A percentile compares a stretch with the other conserved stretches of the same genome.
Conservation (phyloP, 176 grass and related monocot species). For the Cocos nucifera region DNA sequence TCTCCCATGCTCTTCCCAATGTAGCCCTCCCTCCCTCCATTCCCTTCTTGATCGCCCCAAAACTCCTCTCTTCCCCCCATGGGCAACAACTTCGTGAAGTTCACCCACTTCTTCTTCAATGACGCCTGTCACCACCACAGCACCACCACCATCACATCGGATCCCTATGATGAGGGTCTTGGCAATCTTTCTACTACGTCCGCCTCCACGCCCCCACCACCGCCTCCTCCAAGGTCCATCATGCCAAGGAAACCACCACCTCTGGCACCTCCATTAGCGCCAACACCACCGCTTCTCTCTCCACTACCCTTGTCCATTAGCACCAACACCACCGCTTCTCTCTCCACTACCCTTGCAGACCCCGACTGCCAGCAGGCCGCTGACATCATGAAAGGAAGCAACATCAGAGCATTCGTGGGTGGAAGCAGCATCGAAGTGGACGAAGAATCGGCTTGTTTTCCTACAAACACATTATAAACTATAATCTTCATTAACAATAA, state of each 20-base stretch:
- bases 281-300: slow-evolving; percentile 70
- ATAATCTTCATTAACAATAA: no score
- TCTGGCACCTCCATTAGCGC: slow-evolving; percentile 51
- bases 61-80: slow-evolving; percentile 14
- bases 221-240: slow-evolving; percentile 6
- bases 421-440: no score
- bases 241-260: slow-evolving; percentile 26
- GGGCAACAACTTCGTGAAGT: slow-evolving; percentile 63
- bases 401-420: no score
- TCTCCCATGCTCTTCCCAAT: background rate
- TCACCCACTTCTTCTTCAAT: slow-evolving; percentile 45
- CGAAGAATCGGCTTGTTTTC: no score
- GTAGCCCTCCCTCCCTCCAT: slow-evolving; percentile 17
- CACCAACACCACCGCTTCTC: slow-evolving; percentile 73
- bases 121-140: slow-evolving; percentile 37
- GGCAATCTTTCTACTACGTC: slow-evolving; percentile 75
- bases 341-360: slow-evolving; percentile 48
- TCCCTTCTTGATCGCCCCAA: background rate
- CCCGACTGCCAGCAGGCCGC: slow-evolving; percentile 5
- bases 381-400: no score
- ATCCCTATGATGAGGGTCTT: slow-evolving; percentile 59
- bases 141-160: slow-evolving; percentile 44
- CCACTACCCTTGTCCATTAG: slow-evolving; percentile 43
- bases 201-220: slow-evolving; percentile 23
- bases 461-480: no score